Evolutionary conservation across 805 yeast species (phyloP).

Genomic region (Schizosaccharomyces octosporus): DNA sequence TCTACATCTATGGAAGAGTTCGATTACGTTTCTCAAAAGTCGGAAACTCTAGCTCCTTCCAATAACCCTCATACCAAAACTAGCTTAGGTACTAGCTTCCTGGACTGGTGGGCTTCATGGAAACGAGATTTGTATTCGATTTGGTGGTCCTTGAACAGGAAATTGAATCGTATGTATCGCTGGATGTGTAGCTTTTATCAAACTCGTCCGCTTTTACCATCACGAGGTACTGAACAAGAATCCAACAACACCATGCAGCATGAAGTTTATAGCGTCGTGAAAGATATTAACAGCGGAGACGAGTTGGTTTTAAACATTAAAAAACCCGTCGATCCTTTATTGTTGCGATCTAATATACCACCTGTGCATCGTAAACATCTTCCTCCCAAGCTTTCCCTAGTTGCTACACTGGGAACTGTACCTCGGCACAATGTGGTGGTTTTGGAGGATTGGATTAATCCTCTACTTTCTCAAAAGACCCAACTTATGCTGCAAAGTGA

Average conservation of each 20-base stretch:
- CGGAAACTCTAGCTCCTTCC: no score
- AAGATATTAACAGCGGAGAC: neutral
- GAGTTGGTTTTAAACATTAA: neutral
- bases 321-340: neutral
- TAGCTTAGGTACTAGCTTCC: no score
- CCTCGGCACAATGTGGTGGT: neutral
- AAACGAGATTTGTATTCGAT: neutral
- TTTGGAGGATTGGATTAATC: neutral
- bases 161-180: neutral
- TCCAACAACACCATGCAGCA: neutral
- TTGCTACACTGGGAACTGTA: neutral
- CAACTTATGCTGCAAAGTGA: neutral
- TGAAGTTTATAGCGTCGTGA: neutral
- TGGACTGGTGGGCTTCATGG: neutral
- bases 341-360: neutral
- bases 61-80: no score
- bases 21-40: no score
- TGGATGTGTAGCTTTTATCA: neutral
- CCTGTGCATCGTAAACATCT: slow-evolving; percentile 1
- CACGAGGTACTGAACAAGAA: neutral
- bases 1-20: no score
- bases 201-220: no score
- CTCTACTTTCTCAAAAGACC: neutral
- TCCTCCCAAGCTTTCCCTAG: neutral
- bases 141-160: neutral